These are phyloP conservation scores for Orbilia blumenaviensis DNA, from an alignment of 2,329 filamentous ascomycete species.

Conservation along the genomic window DNA sequence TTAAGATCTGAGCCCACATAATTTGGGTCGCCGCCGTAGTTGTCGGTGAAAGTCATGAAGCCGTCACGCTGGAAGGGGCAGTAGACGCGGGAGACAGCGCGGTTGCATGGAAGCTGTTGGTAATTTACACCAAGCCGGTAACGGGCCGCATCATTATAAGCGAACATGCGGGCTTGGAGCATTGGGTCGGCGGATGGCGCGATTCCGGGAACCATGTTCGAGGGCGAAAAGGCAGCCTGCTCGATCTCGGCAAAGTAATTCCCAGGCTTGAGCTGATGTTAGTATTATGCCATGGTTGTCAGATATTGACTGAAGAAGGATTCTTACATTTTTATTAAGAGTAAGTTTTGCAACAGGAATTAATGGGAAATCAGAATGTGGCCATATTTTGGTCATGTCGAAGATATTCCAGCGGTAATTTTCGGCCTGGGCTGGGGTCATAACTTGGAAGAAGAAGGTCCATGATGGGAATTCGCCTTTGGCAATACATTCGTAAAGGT, in stretches of 20 bases:
- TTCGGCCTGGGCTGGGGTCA: conserved; percentile 71
- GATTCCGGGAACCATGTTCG: conserved; percentile 71
- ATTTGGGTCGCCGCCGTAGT: conserved; percentile 64
- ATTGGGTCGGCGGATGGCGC: conserved; percentile 72
- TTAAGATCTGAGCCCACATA: conserved; percentile 60
- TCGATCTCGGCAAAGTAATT: conserved; percentile 73
- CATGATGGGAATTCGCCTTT: conserved; percentile 71
- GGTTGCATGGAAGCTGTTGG: conserved; percentile 71
- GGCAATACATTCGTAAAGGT: conserved; percentile 72
- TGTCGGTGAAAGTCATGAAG: conserved; percentile 58
- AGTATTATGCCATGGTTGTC: background rate
- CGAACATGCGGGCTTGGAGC: conserved; percentile 70
- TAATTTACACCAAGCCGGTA: conserved; percentile 73
- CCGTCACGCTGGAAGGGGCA: conserved; percentile 64
- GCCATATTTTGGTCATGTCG: conserved; percentile 76
- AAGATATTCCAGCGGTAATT: conserved; percentile 72
- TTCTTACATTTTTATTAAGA: conserved; percentile 69
- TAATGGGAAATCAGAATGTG: conserved; percentile 70
- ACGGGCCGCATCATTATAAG: conserved; percentile 71
- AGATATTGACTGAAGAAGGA: background rate
- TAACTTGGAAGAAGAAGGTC: conserved; percentile 72
- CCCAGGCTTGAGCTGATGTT: conserved; percentile 15
- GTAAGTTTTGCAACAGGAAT: conserved; percentile 71
- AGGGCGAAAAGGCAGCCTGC: conserved; percentile 73
- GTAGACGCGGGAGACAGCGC: conserved; percentile 43